Evolutionary conservation across 306 rosid genomes (phyloP), one percentile per base, ranked within the genome.

Genomic region (Dryas alaskensis): DNA sequence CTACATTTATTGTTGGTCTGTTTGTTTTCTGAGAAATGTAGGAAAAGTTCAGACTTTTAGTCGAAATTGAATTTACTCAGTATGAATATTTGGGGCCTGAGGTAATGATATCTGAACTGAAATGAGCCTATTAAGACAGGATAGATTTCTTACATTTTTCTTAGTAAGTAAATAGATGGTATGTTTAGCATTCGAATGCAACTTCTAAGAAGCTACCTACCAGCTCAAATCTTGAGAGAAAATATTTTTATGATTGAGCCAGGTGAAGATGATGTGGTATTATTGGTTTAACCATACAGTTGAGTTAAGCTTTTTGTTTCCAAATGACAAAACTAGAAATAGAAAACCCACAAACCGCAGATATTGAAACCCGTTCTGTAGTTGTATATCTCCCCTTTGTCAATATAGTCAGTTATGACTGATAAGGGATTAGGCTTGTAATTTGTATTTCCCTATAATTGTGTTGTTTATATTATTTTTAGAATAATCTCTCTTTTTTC

Each of bases 401-500:
- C 37, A 31, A 31, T 31, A 1, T 1, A 1, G 37, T 31, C 37
- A 31, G 37, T 31, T 45, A 45, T 5, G 6, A 7, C 11, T 5
- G 42, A 0, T 4, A 40, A 46, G 17, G 53, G 53, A 54, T 10
- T 19, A 17, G 17, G 55, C 19, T 65, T 22, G 55, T 25, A 6
- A 6, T 65, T 11, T 6, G 25, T 7, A 1, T 10, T 53, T 39
- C 14, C 48, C 9, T 40, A 42, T 6, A 22, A 16, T 4, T 70
- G 16, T 65, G 44, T 42, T 78, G 58, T 57, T 52, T 37, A 53
- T 50, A 5, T 60, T 1, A 27, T 27, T 61, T 67, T 19, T 40
- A 49, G 60, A 45, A 59, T 67, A 1, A 31, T 60, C 62, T 81
- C 62, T 72, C 14, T 68, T 70, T 80, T 62, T 81, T 84, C 93